Percentiles rank a stretch among this genome's conserved stretches.
These are phyloP conservation scores for Dothideomycetidae sp. DNA, from an alignment of 2,329 filamentous ascomycete species.

Conservation along the genomic window DNA sequence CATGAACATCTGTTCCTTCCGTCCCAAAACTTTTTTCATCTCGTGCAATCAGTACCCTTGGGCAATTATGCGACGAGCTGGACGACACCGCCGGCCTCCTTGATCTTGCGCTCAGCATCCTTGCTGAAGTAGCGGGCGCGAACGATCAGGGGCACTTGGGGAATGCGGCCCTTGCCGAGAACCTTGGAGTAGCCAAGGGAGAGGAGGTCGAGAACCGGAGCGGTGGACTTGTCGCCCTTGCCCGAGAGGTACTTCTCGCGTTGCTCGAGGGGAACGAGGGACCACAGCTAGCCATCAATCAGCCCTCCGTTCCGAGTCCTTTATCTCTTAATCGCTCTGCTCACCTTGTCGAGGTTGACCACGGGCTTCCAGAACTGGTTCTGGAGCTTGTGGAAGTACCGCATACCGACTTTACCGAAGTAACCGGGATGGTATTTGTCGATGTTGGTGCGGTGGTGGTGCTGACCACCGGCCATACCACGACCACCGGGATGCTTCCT, in stretches of 20 bases:
- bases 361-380: constrained; percentile 98
- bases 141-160: constrained; percentile 84
- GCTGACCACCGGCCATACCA: constrained; percentile 94
- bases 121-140: constrained; percentile 90
- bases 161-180: constrained; percentile 93
- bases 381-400: constrained; percentile 82
- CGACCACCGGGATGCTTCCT: constrained; percentile 71
- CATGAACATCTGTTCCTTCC: constrained; percentile 1
- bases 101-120: constrained; percentile 98
- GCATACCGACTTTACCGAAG: constrained; percentile 63
- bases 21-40: constrained; percentile 8
- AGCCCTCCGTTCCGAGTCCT: too few species aligned
- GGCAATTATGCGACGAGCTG: constrained; percentile 75
- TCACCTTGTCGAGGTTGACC: constrained; percentile 97
- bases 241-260: constrained; percentile 76
- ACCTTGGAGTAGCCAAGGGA: constrained; percentile 97
- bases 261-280: constrained; percentile 81
- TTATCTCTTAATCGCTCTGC: background rate
- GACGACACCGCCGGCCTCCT: constrained; percentile 87
- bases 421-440: constrained; percentile 97
- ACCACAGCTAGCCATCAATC: constrained; percentile 56
- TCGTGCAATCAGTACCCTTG: background rate
- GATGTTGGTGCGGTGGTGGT: constrained; percentile 91
- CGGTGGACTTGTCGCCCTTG: constrained; percentile 82
- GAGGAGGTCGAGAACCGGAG: constrained; percentile 95